phyloP scores from a whole-genome alignment of 257 asterid species.

The Echium plantagineum region DNA sequence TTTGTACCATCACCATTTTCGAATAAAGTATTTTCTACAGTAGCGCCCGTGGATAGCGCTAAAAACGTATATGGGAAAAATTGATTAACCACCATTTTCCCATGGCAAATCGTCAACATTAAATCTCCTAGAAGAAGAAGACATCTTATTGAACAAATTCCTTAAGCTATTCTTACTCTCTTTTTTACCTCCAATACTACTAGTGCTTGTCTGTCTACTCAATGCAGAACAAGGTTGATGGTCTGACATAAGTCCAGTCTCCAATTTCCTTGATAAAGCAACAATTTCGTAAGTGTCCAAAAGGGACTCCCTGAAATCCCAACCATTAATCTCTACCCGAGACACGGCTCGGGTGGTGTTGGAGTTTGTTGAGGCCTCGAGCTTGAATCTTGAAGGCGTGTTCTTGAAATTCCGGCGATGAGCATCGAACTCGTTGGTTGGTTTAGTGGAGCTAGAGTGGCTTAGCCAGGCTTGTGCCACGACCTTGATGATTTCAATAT shows the following conservation, averaged over 20 bases:
- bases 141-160: constrained; percentile 36
- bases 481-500: constrained; percentile 60
- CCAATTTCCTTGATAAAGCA: constrained; percentile 56
- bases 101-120: not conserved
- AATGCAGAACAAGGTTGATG: constrained; percentile 16
- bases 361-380: constrained; percentile 35
- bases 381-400: constrained; percentile 60
- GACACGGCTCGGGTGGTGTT: not conserved
- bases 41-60: too few species aligned
- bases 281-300: constrained; percentile 91
- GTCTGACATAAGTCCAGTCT: constrained; percentile 40
- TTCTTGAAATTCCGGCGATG: constrained; percentile 35
- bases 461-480: constrained; percentile 93
- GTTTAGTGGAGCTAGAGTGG: constrained; percentile 32
- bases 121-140: constrained; percentile 9
- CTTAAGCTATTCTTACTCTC: constrained; percentile 74
- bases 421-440: constrained; percentile 54
- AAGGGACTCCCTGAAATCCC: constrained; percentile 80
- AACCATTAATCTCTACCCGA: constrained; percentile 22
- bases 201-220: constrained; percentile 12
- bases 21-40: too few species aligned
- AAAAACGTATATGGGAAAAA: not conserved
- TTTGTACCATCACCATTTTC: too few species aligned
- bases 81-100: not conserved
- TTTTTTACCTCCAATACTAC: constrained; percentile 19